Conservation (phyloP, 2,329 filamentous ascomycete genomes). For the Colletotrichum sidae region DNA sequence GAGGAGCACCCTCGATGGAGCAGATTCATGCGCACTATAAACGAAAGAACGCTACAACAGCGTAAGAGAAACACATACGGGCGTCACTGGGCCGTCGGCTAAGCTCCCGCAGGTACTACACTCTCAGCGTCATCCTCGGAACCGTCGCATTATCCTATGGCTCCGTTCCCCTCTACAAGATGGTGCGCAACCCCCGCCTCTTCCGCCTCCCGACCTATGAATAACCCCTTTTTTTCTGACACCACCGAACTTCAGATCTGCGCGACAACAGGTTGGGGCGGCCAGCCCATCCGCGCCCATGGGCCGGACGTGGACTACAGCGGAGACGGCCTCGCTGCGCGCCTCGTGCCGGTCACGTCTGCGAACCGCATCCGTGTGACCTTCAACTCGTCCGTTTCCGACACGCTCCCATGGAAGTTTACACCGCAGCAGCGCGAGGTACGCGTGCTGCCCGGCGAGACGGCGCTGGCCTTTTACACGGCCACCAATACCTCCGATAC, state of each 20-base stretch:
- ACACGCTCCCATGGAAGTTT: conserved; percentile 97
- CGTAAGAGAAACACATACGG: conserved; percentile 43
- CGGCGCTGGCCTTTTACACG: conserved; percentile 96
- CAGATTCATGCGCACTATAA: conserved; percentile 73
- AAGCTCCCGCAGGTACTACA: conserved; percentile 70
- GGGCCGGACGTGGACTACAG: conserved; percentile 55
- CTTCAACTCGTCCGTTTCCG: conserved; percentile 95
- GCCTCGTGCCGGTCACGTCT: conserved; percentile 82
- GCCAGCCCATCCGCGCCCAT: conserved; percentile 89
- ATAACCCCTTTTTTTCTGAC: conserved; percentile 18
- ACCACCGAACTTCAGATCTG: conserved; percentile 69
- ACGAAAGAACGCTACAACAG: conserved; percentile 73
- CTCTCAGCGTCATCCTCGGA: conserved; percentile 80
- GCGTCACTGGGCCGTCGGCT: conserved; percentile 31
- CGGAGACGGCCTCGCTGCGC: conserved; percentile 75
- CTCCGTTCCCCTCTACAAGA: conserved; percentile 88
- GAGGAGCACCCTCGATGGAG: conserved; percentile 63
- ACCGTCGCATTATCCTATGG: conserved; percentile 86
- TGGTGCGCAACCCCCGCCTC: conserved; percentile 62
- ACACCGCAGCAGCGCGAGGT: conserved; percentile 97
- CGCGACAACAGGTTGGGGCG: conserved; percentile 90
- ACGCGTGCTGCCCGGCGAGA: conserved; percentile 93
- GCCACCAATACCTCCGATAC: conserved; percentile 90
- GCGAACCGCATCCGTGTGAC: conserved; percentile 92
- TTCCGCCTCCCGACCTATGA: conserved; percentile 27